Base-by-base conservation (phyloP, 805 yeast genomes). In the Wickerhamiella spandovensis region DNA sequence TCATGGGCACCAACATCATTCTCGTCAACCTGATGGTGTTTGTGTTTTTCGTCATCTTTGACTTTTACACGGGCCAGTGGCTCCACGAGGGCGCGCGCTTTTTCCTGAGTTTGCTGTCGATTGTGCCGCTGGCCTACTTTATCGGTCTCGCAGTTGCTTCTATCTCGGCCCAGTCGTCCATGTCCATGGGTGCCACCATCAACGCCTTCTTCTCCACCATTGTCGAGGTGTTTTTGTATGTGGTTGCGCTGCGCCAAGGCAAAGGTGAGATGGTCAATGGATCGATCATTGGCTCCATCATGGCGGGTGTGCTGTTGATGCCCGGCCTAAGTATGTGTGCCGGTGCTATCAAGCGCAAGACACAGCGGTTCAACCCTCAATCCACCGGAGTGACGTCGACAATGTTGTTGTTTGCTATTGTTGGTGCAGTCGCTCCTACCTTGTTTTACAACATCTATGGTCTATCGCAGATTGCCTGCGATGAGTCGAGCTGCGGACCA, bases 81-180 rank as follows among this genome's bases (percentile, higher is more conserved):
- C 59, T 68, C 43, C 61, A 74, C 39, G 69, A 67, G 5, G 72
- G 80, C 0, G 66, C 80, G 21, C 75, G 87, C 43, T 92, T 92
- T 60, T 71, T 78, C 44, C 67, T 87, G 17, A 84, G 96, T 64
- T 68, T 92, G 51, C 72, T 84, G 46, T 84, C 96, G 1, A 86
- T 92, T 52, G 77, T 92, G 37, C 98, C 98, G 6, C 71, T 92
- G 56, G 97, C 98, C 0, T 90, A 92, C 63, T 92, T 88, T 67
- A 89, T 92, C 58, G 98, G 98, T 3, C 97, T 90, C 66, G 97
- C 97, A 5, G 98, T 92, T n/a, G 98, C 98, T 0, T 89, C 97
- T 2, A 92, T 92, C 52, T 84, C 95, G 6, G 97, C 98, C 0
- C 98, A 92, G 68, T 86, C 97, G 0, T 89, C 97, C 0, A 92